These are phyloP conservation scores for Afroboletus lepidellus DNA, from an alignment of 1,284 basidiomycete genomes.

Conservation along the genomic window DNA sequence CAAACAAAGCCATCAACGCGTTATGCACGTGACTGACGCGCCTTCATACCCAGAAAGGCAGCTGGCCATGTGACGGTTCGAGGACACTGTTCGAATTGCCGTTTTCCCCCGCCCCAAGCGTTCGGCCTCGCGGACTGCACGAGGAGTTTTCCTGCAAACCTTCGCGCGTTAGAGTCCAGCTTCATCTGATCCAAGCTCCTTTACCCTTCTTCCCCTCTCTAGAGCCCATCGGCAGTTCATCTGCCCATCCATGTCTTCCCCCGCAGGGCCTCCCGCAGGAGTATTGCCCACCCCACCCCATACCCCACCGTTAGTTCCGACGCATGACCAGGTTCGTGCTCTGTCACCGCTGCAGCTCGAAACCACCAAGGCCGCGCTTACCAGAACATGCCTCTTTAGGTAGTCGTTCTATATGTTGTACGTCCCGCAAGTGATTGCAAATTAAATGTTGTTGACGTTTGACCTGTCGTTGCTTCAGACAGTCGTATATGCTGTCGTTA, in stretches of 20 bases:
- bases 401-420: constrained; percentile 72
- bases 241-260: constrained; percentile 33
- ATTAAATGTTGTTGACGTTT: constrained; percentile 11
- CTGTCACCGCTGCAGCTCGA: constrained; percentile 13
- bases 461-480: constrained; percentile 49
- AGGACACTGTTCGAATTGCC: constrained; percentile 6
- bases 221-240: constrained; percentile 22
- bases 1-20: constrained; percentile 34
- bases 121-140: constrained; percentile 34
- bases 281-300: constrained; percentile 25
- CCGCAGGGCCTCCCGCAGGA: constrained; percentile 35
- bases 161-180: constrained; percentile 19
- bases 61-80: constrained; percentile 19
- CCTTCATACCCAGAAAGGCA: constrained; percentile 18
- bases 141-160: constrained; percentile 25
- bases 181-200: constrained; percentile 20
- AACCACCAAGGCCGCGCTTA: constrained; percentile 26
- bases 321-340: constrained; percentile 43
- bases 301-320: constrained; percentile 35
- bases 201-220: constrained; percentile 1
- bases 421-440: constrained; percentile 32
- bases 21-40: constrained; percentile 36
- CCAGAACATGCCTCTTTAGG: constrained; percentile 37
- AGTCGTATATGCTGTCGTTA: constrained; percentile 75
- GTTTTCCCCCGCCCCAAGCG: constrained; percentile 11